phyloP scores from a whole-genome alignment of 2,329 filamentous ascomycete species.

The Setomelanomma holmii region DNA sequence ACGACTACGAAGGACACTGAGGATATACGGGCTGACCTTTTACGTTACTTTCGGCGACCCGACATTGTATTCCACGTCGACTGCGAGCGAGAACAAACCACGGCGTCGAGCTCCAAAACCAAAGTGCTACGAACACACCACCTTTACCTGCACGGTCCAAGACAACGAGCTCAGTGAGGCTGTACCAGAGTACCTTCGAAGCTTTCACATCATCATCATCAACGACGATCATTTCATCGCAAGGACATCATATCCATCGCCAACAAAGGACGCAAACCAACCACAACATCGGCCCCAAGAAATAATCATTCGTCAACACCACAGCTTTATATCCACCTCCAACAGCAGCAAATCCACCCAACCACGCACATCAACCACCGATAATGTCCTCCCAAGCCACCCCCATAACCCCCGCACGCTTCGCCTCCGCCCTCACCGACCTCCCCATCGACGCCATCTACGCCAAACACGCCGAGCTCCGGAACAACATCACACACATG shows the following conservation, averaged over 20 bases:
- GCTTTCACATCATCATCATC: neutral
- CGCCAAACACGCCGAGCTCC: conserved; percentile 77
- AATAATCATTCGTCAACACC: neutral
- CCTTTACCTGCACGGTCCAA: too few relatives aligned
- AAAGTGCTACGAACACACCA: too few relatives aligned
- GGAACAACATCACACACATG: conserved; percentile 76
- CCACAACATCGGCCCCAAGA: neutral
- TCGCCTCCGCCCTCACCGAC: conserved; percentile 71
- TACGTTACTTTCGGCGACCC: neutral
- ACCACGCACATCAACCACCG: neutral
- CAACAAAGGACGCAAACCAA: neutral
- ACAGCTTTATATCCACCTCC: neutral
- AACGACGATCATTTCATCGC: neutral
- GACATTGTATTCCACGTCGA: neutral
- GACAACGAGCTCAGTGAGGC: too few relatives aligned
- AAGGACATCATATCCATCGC: neutral
- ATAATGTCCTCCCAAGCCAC: conserved; percentile 67
- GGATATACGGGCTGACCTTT: too few relatives aligned
- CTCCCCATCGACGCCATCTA: conserved; percentile 72
- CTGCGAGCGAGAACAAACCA: neutral
- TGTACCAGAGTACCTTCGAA: too few relatives aligned
- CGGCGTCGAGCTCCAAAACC: neutral
- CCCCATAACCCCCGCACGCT: conserved; percentile 69
- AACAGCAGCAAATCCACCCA: neutral
- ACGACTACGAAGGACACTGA: neutral